These are phyloP conservation scores for Nemania bipapillata DNA, from an alignment of 2,329 filamentous ascomycete genomes.

Conservation along the genomic window DNA sequence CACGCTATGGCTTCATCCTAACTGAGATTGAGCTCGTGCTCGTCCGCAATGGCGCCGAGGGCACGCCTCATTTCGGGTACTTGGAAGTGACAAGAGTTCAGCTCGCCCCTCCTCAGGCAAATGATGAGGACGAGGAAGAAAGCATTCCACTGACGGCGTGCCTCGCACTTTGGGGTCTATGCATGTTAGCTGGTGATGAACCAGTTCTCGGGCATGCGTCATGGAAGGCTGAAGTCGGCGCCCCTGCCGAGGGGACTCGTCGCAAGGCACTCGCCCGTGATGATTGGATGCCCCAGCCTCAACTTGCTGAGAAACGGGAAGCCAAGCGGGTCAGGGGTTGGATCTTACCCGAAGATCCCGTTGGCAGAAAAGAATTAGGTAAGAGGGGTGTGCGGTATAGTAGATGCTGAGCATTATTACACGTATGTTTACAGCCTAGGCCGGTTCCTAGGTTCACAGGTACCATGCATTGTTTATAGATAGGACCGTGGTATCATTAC, in stretches of 20 bases:
- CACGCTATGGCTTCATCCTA: conserved; percentile 94
- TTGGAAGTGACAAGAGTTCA: conserved; percentile 77
- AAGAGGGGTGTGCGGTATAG: conserved; percentile 71
- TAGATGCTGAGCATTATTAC: conserved; percentile 50
- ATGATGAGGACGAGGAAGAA: conserved; percentile 50
- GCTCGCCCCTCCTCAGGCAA: conserved; percentile 57
- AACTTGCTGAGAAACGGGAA: conserved; percentile 78
- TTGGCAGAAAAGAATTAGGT: conserved; percentile 77
- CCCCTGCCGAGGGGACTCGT: conserved; percentile 76
- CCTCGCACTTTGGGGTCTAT: conserved; percentile 80
- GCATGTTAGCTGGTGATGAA: conserved; percentile 74
- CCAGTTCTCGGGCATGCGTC: conserved; percentile 67
- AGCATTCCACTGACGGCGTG: conserved; percentile 71
- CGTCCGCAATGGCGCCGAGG: conserved; percentile 79
- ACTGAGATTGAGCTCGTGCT: conserved; percentile 95
- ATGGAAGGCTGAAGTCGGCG: conserved; percentile 78
- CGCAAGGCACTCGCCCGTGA: conserved; percentile 76
- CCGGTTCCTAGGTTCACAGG: conserved; percentile 27
- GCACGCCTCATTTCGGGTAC: conserved; percentile 85
- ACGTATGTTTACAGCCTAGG: conserved; percentile 8
- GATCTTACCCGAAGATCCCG: conserved; percentile 78
- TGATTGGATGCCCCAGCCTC: conserved; percentile 78
- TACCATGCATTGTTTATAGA: conserved; percentile 30
- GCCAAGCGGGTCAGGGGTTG: conserved; percentile 78
- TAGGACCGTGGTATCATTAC: conserved; percentile 7